Evolutionary conservation across 163 green algal genomes (phyloP), one percentile per base, ranked within the genome.

Genomic region (Prototheca cutis): DNA sequence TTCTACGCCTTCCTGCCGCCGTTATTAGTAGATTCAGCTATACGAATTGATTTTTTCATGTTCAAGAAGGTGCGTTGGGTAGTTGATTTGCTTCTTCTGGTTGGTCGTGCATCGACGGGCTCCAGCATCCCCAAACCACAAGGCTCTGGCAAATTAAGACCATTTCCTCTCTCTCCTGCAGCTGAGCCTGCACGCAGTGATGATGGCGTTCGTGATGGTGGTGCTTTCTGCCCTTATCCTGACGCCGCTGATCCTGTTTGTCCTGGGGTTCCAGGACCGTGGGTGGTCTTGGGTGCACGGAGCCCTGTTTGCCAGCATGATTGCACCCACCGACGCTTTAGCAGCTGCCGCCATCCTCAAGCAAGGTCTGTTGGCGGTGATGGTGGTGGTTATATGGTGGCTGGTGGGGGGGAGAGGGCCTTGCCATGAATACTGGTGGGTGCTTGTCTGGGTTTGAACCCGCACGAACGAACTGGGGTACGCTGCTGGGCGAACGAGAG

Each of bases 1-100:
- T 86, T 93, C 62, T 94, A 90, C 61, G 71, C 87, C 13, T 95
- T 96, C 71, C 72, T 96, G 47, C 88, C 88, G 15, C 87, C 88
- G 0, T 73, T 96, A 63, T 66, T 95, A 45, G 73, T 95, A 48
- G 88, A 96, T 55, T 74, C 69, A 4, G 83, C 87, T 4, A 84
- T 90, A 19, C 72, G 83, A 1, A 82, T 96, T 10, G 84, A 95
- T 64, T 94, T 84, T 53, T 96, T 89, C 64, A 67, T 93, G 7
- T 96, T 96, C 65, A 75, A 78, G 29, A 94, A 94, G 81, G 80
- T 90, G 54, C 2, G 23, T n/a, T n/a, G n/a, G n/a, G n/a, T n/a
- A n/a, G n/a, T n/a, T n/a, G n/a, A n/a, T n/a, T n/a, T n/a, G n/a
- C n/a, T n/a, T n/a, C n/a, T n/a, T n/a, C n/a, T n/a, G n/a, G n/a